These are phyloP conservation scores for Chlorella sp. DNA, from an alignment of 139 green algal species.

Conservation along the genomic window DNA sequence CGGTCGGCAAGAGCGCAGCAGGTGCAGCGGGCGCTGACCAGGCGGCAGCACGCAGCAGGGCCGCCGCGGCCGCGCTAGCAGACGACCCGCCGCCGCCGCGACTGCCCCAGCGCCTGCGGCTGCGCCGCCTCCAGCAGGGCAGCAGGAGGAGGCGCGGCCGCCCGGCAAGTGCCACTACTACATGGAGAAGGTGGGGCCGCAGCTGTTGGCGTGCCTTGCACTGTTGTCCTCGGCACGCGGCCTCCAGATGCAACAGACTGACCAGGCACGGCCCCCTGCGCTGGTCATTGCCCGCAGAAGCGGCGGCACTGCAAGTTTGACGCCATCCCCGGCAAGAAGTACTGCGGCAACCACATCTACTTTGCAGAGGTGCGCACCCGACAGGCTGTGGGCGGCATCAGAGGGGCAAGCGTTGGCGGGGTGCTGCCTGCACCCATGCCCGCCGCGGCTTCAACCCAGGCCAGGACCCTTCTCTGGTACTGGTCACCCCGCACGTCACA, in stretches of 20 bases:
- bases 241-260: no score
- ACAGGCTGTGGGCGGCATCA: no score
- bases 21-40: neutral
- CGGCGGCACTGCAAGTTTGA: constrained; percentile 37
- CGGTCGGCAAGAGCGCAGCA: neutral
- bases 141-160: neutral
- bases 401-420: no score
- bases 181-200: neutral
- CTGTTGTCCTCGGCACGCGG: no score
- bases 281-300: neutral
- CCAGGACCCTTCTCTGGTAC: no score
- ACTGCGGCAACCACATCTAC: constrained; percentile 36
- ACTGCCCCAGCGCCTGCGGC: neutral
- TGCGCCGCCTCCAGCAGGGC: neutral
- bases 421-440: no score
- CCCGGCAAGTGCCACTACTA: constrained; percentile 34
- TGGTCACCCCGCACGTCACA: no score
- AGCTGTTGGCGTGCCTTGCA: no score
- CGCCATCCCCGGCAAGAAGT: constrained; percentile 18
- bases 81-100: neutral
- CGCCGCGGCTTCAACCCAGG: no score
- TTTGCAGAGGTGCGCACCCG: no score
- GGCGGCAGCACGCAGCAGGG: neutral
- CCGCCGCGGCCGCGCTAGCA: neutral
- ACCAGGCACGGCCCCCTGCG: no score